Evolutionary conservation across 2,329 filamentous ascomycete genomes (phyloP), one percentile per base, ranked within the genome.

Genomic region (Acrocalymma vagum): DNA sequence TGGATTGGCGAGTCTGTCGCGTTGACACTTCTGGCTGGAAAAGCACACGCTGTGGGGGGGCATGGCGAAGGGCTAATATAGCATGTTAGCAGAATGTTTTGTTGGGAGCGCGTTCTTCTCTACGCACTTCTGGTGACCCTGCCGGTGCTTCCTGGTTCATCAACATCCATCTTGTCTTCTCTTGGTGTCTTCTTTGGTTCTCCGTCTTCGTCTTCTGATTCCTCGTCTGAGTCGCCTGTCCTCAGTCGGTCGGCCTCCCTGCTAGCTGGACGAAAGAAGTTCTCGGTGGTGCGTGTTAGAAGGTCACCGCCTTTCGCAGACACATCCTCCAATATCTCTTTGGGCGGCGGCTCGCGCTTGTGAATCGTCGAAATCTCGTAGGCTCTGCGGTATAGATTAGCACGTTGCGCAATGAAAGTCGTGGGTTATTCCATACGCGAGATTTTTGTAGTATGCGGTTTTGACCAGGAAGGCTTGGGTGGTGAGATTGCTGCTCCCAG

Each of bases 391-490:
- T 22, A 41, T 9, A 13, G 24, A 32, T 60, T 34, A 59, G 51
- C 18, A 37, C 9, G 25, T 33, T 45, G 36, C 14, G 46, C 30
- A 22, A 29, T 26, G 9, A n/a, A 21, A 27, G 18, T n/a, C 13
- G 29, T 35, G 26, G 34, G 28, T 18, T 26, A 27, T 31, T 14
- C 46, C 76, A 43, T 65, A 79, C 75, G 87, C 87, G 29, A 96
- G 80, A 60, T 93, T 90, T 69, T 90, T 92, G 76, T 95, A 95
- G 74, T 94, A 96, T 49, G 88, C 85, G 40, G 88, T 87, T 73
- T 96, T 96, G 40, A 95, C 76, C 44, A 87, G 82, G 72, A 95
- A 95, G 10, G 90, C 90, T 44, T 90, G 84, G n/a, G 90, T 89
- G 6, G 90, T 81, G 45, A 89, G 84, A 63, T 93, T 91, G 59